Conservation (phyloP, 1,139 yeast species). For the Pichia sp. region DNA sequence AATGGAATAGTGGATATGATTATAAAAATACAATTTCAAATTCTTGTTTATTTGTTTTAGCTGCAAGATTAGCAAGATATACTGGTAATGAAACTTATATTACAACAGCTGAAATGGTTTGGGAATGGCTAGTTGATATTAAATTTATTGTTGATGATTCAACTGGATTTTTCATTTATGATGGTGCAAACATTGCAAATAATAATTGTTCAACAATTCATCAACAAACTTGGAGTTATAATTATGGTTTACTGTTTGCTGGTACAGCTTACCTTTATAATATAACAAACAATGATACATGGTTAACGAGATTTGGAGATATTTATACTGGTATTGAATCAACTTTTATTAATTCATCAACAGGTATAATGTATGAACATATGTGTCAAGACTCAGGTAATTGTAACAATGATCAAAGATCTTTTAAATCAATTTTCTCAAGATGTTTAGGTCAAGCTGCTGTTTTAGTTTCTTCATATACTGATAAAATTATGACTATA, state of each 20-base stretch:
- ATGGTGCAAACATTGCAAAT: slow-evolving; percentile 57
- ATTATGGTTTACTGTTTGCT: slow-evolving; percentile 66
- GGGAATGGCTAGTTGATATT: slow-evolving; percentile 70
- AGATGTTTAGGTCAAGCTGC: slow-evolving; percentile 60
- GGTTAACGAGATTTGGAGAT: slow-evolving; percentile 49
- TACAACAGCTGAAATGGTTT: slow-evolving; percentile 59
- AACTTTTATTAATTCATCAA: slow-evolving; percentile 39
- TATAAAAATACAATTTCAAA: slow-evolving; percentile 88
- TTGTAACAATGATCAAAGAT: slow-evolving; percentile 72
- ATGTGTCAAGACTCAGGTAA: slow-evolving; percentile 55
- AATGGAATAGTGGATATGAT: slow-evolving; percentile 91
- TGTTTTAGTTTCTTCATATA: slow-evolving; percentile 47
- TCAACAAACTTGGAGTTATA: slow-evolving; percentile 65
- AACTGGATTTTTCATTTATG: slow-evolving; percentile 46
- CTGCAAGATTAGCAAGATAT: slow-evolving; percentile 80
- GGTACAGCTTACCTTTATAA: slow-evolving; percentile 72
- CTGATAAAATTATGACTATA: slow-evolving; percentile 38
- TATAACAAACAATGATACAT: slow-evolving; percentile 41
- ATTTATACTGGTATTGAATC: slow-evolving; percentile 46
- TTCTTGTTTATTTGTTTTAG: slow-evolving; percentile 84
- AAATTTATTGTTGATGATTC: slow-evolving; percentile 40
- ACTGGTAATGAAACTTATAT: slow-evolving; percentile 70
- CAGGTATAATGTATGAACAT: slow-evolving; percentile 52
- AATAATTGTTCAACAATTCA: slow-evolving; percentile 52
- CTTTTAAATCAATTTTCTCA: slow-evolving; percentile 69